phyloP scores from a whole-genome alignment of 257 asterid species.

The Forsythia viridissima region DNA sequence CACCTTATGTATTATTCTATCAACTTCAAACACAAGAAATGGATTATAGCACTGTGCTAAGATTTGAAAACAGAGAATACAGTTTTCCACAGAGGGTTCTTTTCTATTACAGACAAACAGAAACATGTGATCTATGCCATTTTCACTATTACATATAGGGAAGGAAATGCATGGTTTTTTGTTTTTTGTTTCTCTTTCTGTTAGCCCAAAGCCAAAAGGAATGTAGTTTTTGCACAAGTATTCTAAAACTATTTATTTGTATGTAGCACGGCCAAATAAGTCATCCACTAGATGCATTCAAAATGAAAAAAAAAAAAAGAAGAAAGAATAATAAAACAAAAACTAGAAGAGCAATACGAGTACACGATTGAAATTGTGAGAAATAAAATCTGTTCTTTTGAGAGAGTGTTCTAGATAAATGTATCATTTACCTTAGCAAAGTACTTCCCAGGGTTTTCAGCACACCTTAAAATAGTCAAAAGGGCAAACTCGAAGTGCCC shows the following conservation, averaged over 20 bases:
- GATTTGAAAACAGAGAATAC: no score
- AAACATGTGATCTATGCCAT: no score
- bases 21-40: not conserved
- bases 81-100: no score
- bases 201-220: not conserved
- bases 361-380: not conserved
- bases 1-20: no score
- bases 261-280: not conserved
- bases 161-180: no score
- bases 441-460: slow-evolving; percentile 73
- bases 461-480: slow-evolving; percentile 65
- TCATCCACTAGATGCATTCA: not conserved
- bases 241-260: not conserved
- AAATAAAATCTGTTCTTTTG: not conserved
- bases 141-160: no score
- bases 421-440: slow-evolving; percentile 77
- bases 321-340: not conserved
- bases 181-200: not conserved
- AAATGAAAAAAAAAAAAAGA: not conserved
- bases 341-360: not conserved
- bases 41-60: no score
- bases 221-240: not conserved
- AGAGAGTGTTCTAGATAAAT: slow-evolving; percentile 1
- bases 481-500: slow-evolving; percentile 76
- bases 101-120: not conserved